Base-by-base conservation (phyloP, 2,329 filamentous ascomycete genomes). In the Teratosphaeria gauchensis region DNA sequence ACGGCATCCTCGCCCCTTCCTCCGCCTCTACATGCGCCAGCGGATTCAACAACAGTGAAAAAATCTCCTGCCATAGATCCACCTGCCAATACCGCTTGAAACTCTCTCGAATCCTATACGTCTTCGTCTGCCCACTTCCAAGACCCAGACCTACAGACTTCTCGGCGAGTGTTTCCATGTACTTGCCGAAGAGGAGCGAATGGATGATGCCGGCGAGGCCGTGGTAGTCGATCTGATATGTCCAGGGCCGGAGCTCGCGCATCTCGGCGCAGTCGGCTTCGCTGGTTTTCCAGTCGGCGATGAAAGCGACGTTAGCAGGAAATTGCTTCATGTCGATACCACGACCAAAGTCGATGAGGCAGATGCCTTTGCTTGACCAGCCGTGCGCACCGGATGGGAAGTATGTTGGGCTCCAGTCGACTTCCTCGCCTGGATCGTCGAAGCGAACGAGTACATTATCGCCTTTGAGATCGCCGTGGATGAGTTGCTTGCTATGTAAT, bases 1-100 rank as follows among this genome's bases (percentile, higher is more conserved):
- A 82, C 0, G 92, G 92, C 81, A 96, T 80, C 64, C 75, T 81
- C n/a, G 72, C 74, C 1, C 79, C 84, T 31, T 85, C 84, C 72
- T 92, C 91, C 1, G 70, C 76, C 9, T 82, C 81, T n/a, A 83
- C 73, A 73, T 86, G 84, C 59, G 79, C 80, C 2, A 82, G 80
- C 0, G 92, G 92, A 73, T 99, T 99, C 51, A 99, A 78, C 64
- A 97, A 75, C 59, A 97, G 68, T 64, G 92, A 88, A 72, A 99
- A 95, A 54, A 88, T 85, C 61, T 88, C 85, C 1, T 71, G 75
- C 94, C 94, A 99, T 52, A 97, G 84, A 55, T 96, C 91, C 54
- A 86, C 88, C 78, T 97, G 92, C 94, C 94, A 99, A 75, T 99
- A 99, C 52, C 94, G 77, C 78, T 99, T 99, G 61, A 97, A 76